These are phyloP conservation scores for Citrus medica DNA, from an alignment of 345 rosid species.

Conservation along the genomic window DNA sequence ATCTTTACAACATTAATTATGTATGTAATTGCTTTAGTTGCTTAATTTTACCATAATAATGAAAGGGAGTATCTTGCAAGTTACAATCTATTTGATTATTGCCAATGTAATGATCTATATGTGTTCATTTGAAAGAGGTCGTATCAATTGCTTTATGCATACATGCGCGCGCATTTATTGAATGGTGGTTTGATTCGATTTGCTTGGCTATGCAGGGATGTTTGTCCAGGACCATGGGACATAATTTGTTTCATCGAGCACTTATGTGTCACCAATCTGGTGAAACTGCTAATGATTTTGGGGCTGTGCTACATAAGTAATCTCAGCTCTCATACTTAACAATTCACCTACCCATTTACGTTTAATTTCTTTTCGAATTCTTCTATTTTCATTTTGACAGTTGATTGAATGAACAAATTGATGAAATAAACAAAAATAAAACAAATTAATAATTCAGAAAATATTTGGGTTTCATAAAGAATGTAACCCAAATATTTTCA, in stretches of 20 bases:
- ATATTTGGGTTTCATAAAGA: too few relatives aligned
- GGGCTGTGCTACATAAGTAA: constrained; percentile 64
- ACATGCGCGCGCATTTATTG: not conserved
- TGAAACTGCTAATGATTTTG: constrained; percentile 51
- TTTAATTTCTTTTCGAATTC: not conserved
- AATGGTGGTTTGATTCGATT: not conserved
- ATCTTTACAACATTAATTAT: not conserved
- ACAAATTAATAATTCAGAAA: too few relatives aligned
- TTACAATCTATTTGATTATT: not conserved
- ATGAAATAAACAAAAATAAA: not conserved
- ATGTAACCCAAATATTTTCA: constrained; percentile 22
- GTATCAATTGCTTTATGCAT: not conserved
- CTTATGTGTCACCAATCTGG: constrained; percentile 57
- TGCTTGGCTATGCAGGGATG: constrained; percentile 38
- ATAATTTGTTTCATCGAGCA: constrained; percentile 69
- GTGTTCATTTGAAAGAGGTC: not conserved
- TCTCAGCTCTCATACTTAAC: not conserved
- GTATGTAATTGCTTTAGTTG: not conserved
- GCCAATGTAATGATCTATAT: not conserved
- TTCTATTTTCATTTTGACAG: too few relatives aligned
- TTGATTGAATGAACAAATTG: not conserved
- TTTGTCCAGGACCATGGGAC: constrained; percentile 76
- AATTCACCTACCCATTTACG: not conserved
- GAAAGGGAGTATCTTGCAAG: not conserved
- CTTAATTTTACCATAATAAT: not conserved